These are phyloP conservation scores for Polygonum maritimum DNA, from an alignment of 148 eudicot species.

Conservation along the genomic window DNA sequence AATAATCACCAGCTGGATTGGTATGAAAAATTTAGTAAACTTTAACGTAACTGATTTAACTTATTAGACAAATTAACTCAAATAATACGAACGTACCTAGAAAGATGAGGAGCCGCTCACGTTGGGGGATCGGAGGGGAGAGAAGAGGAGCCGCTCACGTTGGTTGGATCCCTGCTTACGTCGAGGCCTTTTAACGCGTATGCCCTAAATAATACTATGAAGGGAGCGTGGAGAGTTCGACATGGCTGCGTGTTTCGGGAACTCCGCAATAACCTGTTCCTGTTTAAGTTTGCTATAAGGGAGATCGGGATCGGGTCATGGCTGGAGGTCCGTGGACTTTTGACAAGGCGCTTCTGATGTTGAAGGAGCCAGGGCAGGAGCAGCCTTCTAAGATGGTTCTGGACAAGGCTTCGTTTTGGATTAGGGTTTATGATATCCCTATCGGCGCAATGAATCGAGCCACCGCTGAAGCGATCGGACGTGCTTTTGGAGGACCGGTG, in stretches of 20 bases:
- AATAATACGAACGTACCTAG: too few species aligned
- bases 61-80: too few species aligned
- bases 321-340: background rate
- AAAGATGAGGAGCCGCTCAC: too few species aligned
- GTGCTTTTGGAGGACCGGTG: background rate
- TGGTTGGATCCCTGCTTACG: background rate
- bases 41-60: too few species aligned
- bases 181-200: too few species aligned
- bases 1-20: too few species aligned
- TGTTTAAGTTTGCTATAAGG: background rate
- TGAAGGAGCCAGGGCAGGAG: background rate
- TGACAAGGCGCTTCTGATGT: background rate
- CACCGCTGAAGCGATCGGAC: background rate
- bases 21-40: too few species aligned
- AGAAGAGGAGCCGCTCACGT: too few species aligned
- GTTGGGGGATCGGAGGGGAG: too few species aligned
- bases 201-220: background rate
- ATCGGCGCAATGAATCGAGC: background rate
- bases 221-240: background rate
- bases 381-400: background rate
- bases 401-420: background rate
- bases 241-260: background rate
- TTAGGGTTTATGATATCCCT: background rate
- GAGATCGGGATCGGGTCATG: background rate
- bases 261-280: background rate